Evolutionary conservation across 805 yeast species (phyloP), one percentile per base, ranked within the genome.

Genomic region (Dipodascopsis uninucleata): DNA sequence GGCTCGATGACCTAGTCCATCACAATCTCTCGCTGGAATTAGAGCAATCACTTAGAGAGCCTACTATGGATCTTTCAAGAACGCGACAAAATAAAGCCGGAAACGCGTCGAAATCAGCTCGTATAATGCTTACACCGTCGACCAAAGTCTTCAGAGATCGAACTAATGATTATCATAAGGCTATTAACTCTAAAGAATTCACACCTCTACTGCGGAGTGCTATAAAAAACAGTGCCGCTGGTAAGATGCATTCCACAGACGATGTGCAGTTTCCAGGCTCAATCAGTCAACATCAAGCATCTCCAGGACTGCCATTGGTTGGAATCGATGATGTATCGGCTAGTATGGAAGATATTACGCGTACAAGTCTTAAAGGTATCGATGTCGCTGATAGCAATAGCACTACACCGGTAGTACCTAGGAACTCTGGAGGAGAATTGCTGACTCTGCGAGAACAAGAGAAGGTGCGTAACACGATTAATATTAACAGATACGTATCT

Each of bases 381-480:
- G 38, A 26, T 10, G 31, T 26, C 9, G 16, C 37, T 9, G 34
- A 36, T 5, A 39, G 42, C 24, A 41, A 31, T 29, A 24, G 17
- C 28, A 28, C 39, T n/a, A 47, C 55, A 22, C 55, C 55, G 18
- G 26, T 48, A 6, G 21, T 37, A 10, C 20, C 36, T 4, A 31
- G 39, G 22, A 35, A 32, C 26, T 39, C 24, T 3, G 47, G 46
- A 8, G 53, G 40, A 10, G 39, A 50, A 6, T 28, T 36, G 22
- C 35, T 55, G 23, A 49, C 59, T 16, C 41, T 55, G 28, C 43
- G 53, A 7, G 57, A 55, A 29, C 59, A 55, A 28, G 59, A 55
- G 28, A 43, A 46, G 36, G 55, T 49, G 17, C 4, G 41, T 20
- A 24, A 10, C 8, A 10, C 17, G 21, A 23, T 14, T n/a, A n/a